Percentiles rank a stretch among this genome's conserved stretches.
phyloP scores from a whole-genome alignment of 768 basidiomycete genomes.

The Amanita polypyramis region DNA sequence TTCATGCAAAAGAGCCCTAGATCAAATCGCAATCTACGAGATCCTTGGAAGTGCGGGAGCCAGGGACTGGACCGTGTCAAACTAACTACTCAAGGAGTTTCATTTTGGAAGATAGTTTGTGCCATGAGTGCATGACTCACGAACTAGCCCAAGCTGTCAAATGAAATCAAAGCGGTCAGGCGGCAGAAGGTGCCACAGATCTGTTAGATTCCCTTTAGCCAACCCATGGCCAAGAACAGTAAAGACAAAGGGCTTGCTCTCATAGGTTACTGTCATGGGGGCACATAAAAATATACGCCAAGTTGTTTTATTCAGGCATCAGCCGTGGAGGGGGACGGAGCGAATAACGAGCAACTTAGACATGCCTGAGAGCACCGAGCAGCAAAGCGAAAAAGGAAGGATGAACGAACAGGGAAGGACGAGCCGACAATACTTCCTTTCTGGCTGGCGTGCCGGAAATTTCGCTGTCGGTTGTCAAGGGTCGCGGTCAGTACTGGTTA shows the following conservation, averaged over 20 bases:
- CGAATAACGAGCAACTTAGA: too few relatives aligned
- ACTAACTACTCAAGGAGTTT: background rate
- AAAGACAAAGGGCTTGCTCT: background rate
- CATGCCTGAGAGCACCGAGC: background rate
- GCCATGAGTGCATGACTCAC: background rate
- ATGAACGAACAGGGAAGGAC: background rate
- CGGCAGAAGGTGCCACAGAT: background rate
- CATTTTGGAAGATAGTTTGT: constrained; percentile 2
- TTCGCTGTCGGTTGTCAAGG: too few relatives aligned
- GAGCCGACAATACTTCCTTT: background rate
- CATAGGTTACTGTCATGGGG: background rate
- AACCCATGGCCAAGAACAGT: background rate
- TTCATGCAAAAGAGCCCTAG: background rate
- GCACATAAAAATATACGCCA: background rate
- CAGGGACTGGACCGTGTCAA: background rate
- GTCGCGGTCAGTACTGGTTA: too few relatives aligned
- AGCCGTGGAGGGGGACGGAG: background rate
- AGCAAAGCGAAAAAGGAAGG: background rate
- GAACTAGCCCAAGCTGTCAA: constrained; percentile 4
- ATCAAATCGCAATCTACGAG: background rate
- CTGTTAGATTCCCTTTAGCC: background rate
- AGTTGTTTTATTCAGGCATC: background rate
- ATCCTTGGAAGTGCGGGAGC: background rate
- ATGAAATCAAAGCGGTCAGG: background rate
- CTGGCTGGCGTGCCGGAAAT: too few relatives aligned